Conservation (phyloP, 2,329 filamentous ascomycete species). For the Scedosporium dehoogii region DNA sequence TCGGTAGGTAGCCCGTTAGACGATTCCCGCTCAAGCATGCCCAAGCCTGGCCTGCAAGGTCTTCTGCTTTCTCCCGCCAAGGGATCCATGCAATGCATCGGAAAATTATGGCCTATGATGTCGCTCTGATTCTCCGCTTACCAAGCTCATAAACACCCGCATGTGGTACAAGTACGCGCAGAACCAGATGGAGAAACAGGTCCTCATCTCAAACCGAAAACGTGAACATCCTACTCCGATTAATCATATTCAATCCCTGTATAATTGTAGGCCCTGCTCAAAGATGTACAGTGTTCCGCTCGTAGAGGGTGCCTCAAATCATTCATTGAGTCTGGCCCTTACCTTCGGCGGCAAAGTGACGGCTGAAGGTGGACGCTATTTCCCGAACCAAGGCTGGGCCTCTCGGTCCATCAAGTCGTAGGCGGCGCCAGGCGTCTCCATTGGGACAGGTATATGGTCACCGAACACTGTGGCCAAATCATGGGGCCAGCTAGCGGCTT, state of each 20-base stretch:
- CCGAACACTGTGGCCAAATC: neutral
- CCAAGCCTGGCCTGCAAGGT: too few species aligned
- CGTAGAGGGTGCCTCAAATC: neutral
- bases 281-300: too few species aligned
- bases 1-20: neutral
- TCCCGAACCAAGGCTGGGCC: conserved; percentile 2
- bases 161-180: too few species aligned
- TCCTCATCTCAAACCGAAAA: too few species aligned
- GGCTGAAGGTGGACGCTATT: neutral
- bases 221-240: too few species aligned
- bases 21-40: neutral
- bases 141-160: too few species aligned
- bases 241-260: too few species aligned
- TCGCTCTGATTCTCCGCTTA: neutral
- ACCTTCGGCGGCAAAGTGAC: neutral
- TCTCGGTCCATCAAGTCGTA: neutral
- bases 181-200: too few species aligned
- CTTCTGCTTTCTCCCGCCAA: neutral
- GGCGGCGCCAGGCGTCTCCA: neutral
- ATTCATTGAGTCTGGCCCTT: neutral
- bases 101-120: neutral
- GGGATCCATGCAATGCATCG: neutral
- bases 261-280: neutral
- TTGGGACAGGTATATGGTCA: conserved; percentile 1
- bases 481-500: neutral